A percentile compares a stretch with the other conserved stretches of the same genome.
Conservation (phyloP, 495 filamentous ascomycete species). For the Chaetomium fimeti region DNA sequence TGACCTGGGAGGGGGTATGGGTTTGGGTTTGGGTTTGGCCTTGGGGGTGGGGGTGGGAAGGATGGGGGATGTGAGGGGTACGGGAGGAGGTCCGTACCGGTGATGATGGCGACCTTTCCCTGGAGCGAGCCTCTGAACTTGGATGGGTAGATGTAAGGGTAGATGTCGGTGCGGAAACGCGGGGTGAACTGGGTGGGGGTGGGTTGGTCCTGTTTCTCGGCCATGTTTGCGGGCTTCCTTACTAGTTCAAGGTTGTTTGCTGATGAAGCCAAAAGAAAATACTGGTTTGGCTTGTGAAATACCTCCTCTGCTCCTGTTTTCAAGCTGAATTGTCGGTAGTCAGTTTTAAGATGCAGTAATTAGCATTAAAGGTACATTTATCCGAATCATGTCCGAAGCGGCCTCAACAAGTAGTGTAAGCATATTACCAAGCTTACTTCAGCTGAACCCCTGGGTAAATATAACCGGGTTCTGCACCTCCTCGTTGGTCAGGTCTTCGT, state of each 20-base stretch:
- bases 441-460: constrained; percentile 12
- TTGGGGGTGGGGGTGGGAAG: too few relatives aligned
- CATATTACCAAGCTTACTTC: too few relatives aligned
- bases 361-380: too few relatives aligned
- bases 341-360: too few relatives aligned
- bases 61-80: not conserved
- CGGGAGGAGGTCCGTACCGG: constrained; percentile 20
- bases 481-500: not conserved
- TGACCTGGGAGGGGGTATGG: too few relatives aligned
- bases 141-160: constrained; percentile 35
- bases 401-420: not conserved
- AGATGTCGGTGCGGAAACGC: constrained; percentile 37
- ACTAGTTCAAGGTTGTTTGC: not conserved
- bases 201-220: not conserved
- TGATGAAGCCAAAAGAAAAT: not conserved
- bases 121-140: constrained; percentile 35
- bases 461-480: constrained; percentile 6
- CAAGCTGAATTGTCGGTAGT: not conserved
- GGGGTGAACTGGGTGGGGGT: constrained; percentile 27
- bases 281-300: too few relatives aligned
- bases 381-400: not conserved
- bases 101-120: constrained; percentile 36
- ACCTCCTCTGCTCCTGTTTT: not conserved
- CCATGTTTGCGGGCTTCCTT: constrained; percentile 10
- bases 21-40: too few relatives aligned